phyloP scores from a whole-genome alignment of 495 filamentous ascomycete species.

The Jackrogersella minutella region DNA sequence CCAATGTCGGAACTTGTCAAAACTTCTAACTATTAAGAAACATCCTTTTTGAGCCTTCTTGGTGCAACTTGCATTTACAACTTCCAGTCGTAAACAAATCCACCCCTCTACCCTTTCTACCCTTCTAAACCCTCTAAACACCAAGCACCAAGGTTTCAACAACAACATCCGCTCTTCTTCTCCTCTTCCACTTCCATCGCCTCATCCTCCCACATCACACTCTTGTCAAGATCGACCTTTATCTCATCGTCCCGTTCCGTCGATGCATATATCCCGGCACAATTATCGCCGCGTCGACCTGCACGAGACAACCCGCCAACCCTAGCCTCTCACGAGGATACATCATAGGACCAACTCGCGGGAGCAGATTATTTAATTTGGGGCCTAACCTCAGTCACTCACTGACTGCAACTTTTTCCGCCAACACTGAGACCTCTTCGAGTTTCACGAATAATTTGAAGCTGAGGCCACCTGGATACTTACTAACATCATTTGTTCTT shows the following conservation, averaged over 20 bases:
- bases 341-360: conserved; percentile 41
- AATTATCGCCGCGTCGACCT: conserved; percentile 32
- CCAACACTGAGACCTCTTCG: conserved; percentile 4
- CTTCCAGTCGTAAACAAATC: conserved; percentile 32
- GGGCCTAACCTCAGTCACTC: conserved; percentile 11
- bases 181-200: too few species aligned
- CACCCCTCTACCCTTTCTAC: neutral
- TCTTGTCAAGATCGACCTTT: conserved; percentile 6
- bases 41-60: conserved; percentile 23
- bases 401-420: neutral
- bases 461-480: neutral
- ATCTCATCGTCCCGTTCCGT: conserved; percentile 29
- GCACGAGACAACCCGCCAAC: conserved; percentile 25
- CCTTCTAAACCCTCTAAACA: neutral
- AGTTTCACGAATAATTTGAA: conserved; percentile 16
- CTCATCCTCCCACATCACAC: conserved; percentile 10
- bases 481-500: conserved; percentile 7
- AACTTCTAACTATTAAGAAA: conserved; percentile 26
- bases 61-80: conserved; percentile 24
- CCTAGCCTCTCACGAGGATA: conserved; percentile 42
- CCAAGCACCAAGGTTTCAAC: conserved; percentile 17
- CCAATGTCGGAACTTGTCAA: conserved; percentile 31
- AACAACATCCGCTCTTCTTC: conserved; percentile 18
- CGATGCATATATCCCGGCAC: conserved; percentile 19
- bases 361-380: conserved; percentile 29